Evolutionary conservation across 2,329 filamentous ascomycete genomes (phyloP), one percentile per base, ranked within the genome.

Genomic region (Fusarium sp.): DNA sequence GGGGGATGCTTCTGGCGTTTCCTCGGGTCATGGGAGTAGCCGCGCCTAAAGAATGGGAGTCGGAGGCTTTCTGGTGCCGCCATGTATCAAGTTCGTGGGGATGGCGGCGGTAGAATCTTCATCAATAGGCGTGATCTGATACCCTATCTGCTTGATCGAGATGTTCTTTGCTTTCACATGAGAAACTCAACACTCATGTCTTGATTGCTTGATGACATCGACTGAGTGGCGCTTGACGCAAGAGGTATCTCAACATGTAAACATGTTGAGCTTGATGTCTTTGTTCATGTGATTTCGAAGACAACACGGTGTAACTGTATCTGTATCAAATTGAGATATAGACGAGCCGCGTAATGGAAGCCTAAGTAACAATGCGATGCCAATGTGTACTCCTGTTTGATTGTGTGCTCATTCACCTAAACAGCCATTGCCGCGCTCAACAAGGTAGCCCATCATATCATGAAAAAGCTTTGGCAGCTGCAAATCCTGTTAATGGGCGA

Each of bases 1-100:
- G 36, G 55, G 67, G 54, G 54, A 53, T 42, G 34, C 42, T 53
- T 67, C 63, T 69, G 66, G 63, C n/a, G 55, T 48, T 55, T 58
- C 63, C 54, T 71, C 42, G 55, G 63, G 33, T 34, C 50, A 48
- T 46, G 48, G 52, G 55, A 58, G 44, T 55, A 62, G 54, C 63
- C 63, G 63, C 54, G 42, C 46, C 58, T 71, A 56, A 58, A 36
- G 22, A 13, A 40, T 46, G 48, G 50, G 51, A 39, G 50, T 18
- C 43, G n/a, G 43, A 34, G n/a, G 61, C 15, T 62, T 67, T 68
- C 6, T 58, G 28, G 17, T 63, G 51, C 39, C 40, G 9, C 40
- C 28, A 36, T 44, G 36, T 44, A 49, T 56, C 38, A 39, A 53
- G 49, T 57, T 34, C 58, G 57, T 46, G 50, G 56, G 40, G 44